A percentile compares a stretch with the other conserved stretches of the same genome.
Conservation (phyloP, 2,329 filamentous ascomycete genomes). For the Albifimbria verrucaria region DNA sequence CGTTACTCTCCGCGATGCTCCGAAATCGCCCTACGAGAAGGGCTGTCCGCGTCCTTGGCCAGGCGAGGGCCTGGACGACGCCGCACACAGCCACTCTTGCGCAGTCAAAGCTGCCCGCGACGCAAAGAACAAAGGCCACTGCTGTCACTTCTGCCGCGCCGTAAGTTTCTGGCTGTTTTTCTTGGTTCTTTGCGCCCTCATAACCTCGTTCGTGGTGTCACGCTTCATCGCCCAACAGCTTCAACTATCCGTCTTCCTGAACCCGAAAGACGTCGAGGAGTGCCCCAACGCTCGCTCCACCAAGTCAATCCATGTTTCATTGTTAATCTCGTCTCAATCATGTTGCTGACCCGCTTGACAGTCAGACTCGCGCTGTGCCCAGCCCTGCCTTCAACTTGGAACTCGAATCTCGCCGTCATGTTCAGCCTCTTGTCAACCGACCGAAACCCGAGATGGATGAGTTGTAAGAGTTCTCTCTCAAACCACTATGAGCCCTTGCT, state of each 20-base stretch:
- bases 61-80: slow-evolving; percentile 37
- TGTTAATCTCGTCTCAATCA: slow-evolving; percentile 3
- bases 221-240: slow-evolving; percentile 6
- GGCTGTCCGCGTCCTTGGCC: slow-evolving; percentile 43
- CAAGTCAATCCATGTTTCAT: slow-evolving; percentile 2
- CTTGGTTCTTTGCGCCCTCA: background rate
- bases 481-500: slow-evolving; percentile 7
- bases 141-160: slow-evolving; percentile 41
- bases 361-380: slow-evolving; percentile 53
- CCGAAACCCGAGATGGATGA: slow-evolving; percentile 69
- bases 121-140: slow-evolving; percentile 46
- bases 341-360: slow-evolving; percentile 12
- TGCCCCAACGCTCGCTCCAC: slow-evolving; percentile 4
- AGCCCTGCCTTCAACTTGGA: slow-evolving; percentile 59
- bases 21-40: slow-evolving; percentile 42
- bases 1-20: slow-evolving; percentile 47
- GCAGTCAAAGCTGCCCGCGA: slow-evolving; percentile 36
- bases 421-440: slow-evolving; percentile 64
- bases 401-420: slow-evolving; percentile 52
- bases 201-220: slow-evolving; percentile 11
- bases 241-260: no score
- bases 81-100: slow-evolving; percentile 29
- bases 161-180: slow-evolving; percentile 41
- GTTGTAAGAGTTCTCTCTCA: slow-evolving; percentile 56
- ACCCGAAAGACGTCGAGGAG: no score